Evolutionary conservation across 805 yeast genomes (phyloP).

Genomic region (Candida coquimbonensis): DNA sequence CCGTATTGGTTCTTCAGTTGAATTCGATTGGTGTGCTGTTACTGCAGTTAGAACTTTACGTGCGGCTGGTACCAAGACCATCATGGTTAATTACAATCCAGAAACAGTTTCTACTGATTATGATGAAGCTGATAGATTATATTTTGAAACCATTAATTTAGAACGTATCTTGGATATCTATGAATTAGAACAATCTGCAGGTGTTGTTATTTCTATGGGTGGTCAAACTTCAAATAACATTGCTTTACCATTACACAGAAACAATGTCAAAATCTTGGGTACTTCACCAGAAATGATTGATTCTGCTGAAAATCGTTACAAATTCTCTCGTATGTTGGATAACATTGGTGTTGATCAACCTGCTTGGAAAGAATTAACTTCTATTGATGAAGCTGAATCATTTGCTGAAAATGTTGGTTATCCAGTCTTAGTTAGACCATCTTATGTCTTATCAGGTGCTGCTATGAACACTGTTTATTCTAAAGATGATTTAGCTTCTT

Average conservation of each 20-base stretch:
- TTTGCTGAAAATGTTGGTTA: conserved; percentile 88
- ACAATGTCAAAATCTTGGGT: conserved; percentile 91
- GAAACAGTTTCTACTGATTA: conserved; percentile 98
- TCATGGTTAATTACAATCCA: conserved; percentile 97
- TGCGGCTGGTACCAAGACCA: conserved; percentile 78
- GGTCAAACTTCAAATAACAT: conserved; percentile 98
- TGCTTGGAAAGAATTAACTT: conserved; percentile 96
- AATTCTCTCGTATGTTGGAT: conserved; percentile 96
- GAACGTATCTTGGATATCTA: conserved; percentile 94
- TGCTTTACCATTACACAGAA: conserved; percentile 87
- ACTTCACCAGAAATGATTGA: conserved; percentile 98
- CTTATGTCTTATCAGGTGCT: conserved; percentile 96
- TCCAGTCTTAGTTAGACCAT: conserved; percentile 96
- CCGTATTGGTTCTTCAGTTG: conserved; percentile 98
- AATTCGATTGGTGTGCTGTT: conserved; percentile 99
- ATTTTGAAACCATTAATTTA: conserved; percentile 90
- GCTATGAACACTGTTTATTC: conserved; percentile 98
- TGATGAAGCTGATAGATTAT: conserved; percentile 95
- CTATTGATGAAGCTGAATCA: conserved; percentile 83
- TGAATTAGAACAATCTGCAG: conserved; percentile 81
- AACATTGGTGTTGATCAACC: conserved; percentile 97
- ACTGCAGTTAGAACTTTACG: conserved; percentile 92
- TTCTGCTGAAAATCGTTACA: conserved; percentile 95
- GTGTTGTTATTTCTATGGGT: conserved; percentile 97
- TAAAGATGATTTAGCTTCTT: conserved; percentile 77